Evolutionary conservation across 1,284 basidiomycete species (phyloP).

Genomic region (Tylopilus sp.): DNA sequence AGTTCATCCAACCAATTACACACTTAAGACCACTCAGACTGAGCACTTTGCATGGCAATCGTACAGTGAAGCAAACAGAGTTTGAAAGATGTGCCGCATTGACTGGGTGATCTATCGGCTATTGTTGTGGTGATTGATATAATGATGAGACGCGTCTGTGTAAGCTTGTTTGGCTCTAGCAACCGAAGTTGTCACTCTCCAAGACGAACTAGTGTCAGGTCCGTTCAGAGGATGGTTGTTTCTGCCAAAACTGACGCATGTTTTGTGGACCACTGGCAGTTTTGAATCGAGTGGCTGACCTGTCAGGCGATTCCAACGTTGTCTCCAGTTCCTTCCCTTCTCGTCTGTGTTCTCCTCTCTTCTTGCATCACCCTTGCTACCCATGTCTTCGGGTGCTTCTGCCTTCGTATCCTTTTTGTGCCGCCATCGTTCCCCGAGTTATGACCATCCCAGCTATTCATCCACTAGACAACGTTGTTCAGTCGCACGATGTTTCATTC

Average conservation of each 20-base stretch:
- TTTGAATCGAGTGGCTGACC: background rate
- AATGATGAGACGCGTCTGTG: constrained; percentile 18
- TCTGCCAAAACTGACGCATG: no score
- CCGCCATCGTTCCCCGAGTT: no score
- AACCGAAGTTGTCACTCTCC: no score
- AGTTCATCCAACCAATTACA: background rate
- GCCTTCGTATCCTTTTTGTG: no score
- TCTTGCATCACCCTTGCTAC: background rate
- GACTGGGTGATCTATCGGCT: constrained; percentile 63
- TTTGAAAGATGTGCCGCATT: constrained; percentile 70
- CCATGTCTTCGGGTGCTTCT: no score
- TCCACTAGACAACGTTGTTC: no score
- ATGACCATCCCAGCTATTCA: no score
- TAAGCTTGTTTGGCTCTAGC: constrained; percentile 1
- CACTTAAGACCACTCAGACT: constrained; percentile 51
- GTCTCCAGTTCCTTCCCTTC: background rate
- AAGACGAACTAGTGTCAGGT: no score
- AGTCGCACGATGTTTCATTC: no score
- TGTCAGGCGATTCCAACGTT: background rate
- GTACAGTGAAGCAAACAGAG: constrained; percentile 71
- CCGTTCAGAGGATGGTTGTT: no score
- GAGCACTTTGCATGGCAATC: constrained; percentile 78
- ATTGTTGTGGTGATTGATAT: constrained; percentile 33
- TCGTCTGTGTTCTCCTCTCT: background rate
- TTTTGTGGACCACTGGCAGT: background rate